These are phyloP conservation scores for Salix purpurea DNA, from an alignment of 345 rosid species.

Conservation along the genomic window DNA sequence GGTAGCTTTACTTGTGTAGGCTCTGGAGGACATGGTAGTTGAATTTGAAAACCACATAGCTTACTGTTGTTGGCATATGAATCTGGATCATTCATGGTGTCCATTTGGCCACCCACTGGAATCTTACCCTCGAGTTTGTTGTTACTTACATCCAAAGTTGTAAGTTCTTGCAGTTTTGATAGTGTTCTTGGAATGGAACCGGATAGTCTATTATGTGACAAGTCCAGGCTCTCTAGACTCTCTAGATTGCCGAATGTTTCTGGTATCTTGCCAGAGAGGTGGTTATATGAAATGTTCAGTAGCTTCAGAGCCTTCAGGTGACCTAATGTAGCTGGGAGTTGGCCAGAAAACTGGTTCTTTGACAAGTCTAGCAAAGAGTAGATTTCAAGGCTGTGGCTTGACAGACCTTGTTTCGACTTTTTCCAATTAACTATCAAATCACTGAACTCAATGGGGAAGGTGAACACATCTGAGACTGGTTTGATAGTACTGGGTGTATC, in stretches of 20 bases:
- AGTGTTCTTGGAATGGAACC: constrained; percentile 27
- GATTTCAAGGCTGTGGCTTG: constrained; percentile 24
- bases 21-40: constrained; percentile 17
- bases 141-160: constrained; percentile 26
- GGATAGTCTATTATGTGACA: constrained; percentile 31
- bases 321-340: constrained; percentile 30
- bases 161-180: constrained; percentile 22
- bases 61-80: constrained; percentile 27
- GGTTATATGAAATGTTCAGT: constrained; percentile 28
- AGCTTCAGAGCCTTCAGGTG: constrained; percentile 23
- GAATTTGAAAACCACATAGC: constrained; percentile 34
- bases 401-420: constrained; percentile 26
- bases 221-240: constrained; percentile 33
- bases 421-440: constrained; percentile 31
- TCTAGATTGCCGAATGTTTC: constrained; percentile 21
- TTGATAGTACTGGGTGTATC: constrained; percentile 9
- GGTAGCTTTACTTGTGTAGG: constrained; percentile 3
- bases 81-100: constrained; percentile 23
- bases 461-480: constrained; percentile 16
- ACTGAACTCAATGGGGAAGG: constrained; percentile 11
- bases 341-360: constrained; percentile 19
- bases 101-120: constrained; percentile 36
- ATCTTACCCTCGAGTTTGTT: constrained; percentile 31
- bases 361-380: constrained; percentile 37
- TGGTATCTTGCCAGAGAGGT: constrained; percentile 24